These are phyloP conservation scores for Trifolium repens DNA, from an alignment of 306 rosid species.

Conservation along the genomic window DNA sequence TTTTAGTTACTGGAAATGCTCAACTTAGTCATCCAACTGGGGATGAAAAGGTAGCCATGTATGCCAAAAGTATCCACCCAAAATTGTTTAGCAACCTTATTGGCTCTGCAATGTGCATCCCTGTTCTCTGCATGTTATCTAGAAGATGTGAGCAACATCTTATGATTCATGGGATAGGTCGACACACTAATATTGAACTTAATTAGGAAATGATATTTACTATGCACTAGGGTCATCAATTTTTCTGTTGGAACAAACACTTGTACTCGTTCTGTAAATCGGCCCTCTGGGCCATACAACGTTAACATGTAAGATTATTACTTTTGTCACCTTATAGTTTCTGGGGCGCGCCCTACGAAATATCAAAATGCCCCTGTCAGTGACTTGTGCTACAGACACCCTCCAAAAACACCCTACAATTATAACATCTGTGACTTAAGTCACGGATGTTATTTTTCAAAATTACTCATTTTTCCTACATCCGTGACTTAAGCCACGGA, in stretches of 20 bases:
- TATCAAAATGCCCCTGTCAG: too few relatives aligned
- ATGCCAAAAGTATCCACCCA: background rate
- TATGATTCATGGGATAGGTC: background rate
- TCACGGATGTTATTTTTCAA: too few relatives aligned
- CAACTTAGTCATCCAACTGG: background rate
- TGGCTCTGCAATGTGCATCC: background rate
- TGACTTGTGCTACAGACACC: too few relatives aligned
- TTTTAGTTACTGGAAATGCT: background rate
- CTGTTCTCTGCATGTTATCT: background rate
- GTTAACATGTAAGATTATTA: too few relatives aligned
- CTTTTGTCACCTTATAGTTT: too few relatives aligned
- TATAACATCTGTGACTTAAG: too few relatives aligned
- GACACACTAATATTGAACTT: background rate
- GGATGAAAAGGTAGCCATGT: background rate
- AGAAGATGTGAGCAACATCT: background rate
- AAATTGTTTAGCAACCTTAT: background rate
- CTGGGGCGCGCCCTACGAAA: too few relatives aligned
- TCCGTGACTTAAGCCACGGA: too few relatives aligned
- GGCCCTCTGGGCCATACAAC: too few relatives aligned
- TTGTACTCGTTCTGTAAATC: background rate
- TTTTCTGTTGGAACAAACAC: conserved; percentile 1
- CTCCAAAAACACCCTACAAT: too few relatives aligned
- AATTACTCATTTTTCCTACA: too few relatives aligned
- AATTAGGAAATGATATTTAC: background rate
- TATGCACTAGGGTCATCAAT: background rate